Conservation (phyloP, 176 grass and related monocot genomes). For the Avena insularis region DNA sequence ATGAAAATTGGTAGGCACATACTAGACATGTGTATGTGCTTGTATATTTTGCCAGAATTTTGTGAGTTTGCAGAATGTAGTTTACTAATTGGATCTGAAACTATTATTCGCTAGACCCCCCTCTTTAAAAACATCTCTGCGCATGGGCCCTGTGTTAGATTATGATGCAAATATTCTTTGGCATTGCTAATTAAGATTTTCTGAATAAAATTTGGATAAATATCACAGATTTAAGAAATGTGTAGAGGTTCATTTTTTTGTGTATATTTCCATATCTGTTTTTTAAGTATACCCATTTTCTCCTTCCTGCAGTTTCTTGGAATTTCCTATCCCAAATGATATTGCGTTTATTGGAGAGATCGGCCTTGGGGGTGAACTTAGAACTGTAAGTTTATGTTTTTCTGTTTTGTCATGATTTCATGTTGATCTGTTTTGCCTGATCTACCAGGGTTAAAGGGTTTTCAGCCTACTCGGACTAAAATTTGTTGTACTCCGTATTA, state of each 20-base stretch:
- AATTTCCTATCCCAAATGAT: conserved; percentile 88
- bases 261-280: not conserved
- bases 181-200: conserved; percentile 9
- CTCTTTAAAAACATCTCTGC: not conserved
- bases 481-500: not conserved
- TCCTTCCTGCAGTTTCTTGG: conserved; percentile 82
- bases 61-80: too few species aligned
- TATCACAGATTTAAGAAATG: conserved; percentile 12
- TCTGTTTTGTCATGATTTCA: not conserved
- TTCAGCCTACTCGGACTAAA: conserved; percentile 11
- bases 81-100: too few species aligned
- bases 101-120: not conserved
- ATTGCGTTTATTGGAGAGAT: conserved; percentile 95
- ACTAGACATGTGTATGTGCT: too few species aligned
- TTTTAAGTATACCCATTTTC: conserved; percentile 4
- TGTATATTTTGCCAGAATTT: too few species aligned
- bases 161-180: conserved; percentile 22
- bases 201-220: not conserved
- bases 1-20: too few species aligned
- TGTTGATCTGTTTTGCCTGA: not conserved
- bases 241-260: not conserved
- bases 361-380: conserved; percentile 87
- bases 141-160: not conserved
- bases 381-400: conserved; percentile 63
- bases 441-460: not conserved